phyloP scores from a whole-genome alignment of 2,329 filamentous ascomycete genomes.

The Trichoderma sp. region DNA sequence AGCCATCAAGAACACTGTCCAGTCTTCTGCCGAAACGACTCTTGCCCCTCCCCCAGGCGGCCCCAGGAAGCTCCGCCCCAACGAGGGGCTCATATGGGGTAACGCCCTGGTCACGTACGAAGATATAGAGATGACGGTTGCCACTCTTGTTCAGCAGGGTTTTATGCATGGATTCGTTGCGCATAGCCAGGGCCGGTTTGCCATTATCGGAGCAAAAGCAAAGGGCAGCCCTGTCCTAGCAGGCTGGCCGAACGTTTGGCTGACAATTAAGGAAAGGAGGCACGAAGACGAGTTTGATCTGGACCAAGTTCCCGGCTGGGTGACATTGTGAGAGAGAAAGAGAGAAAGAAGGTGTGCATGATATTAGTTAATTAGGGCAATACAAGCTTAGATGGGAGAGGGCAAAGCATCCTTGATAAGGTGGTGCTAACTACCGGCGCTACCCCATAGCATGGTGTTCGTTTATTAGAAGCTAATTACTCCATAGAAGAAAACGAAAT shows the following conservation, averaged over 20 bases:
- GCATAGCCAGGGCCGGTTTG: conserved; percentile 73
- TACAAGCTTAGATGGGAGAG: background rate
- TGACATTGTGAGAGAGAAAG: conserved; percentile 40
- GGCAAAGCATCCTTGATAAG: background rate
- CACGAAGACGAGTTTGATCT: conserved; percentile 59
- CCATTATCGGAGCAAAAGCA: conserved; percentile 73
- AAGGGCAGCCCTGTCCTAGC: conserved; percentile 62
- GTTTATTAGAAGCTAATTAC: conserved; percentile 9
- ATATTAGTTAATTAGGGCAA: conserved; percentile 5
- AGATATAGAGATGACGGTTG: conserved; percentile 75
- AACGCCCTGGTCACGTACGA: conserved; percentile 58
- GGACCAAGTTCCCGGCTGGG: conserved; percentile 74
- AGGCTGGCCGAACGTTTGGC: conserved; percentile 74
- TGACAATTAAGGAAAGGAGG: conserved; percentile 62
- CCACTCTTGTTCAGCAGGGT: conserved; percentile 75
- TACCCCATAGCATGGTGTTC: background rate
- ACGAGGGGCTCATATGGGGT: conserved; percentile 62
- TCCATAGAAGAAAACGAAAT: conserved; percentile 14
- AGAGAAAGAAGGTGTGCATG: background rate
- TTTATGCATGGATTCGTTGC: conserved; percentile 82
- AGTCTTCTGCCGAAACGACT: conserved; percentile 39
- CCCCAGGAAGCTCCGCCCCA: conserved; percentile 49
- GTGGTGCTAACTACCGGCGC: background rate
- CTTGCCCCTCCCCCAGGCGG: conserved; percentile 50
- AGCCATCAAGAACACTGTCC: conserved; percentile 47